Evolutionary conservation across 331 rosid species (phyloP).

Genomic region (Pyracantha coccinea): DNA sequence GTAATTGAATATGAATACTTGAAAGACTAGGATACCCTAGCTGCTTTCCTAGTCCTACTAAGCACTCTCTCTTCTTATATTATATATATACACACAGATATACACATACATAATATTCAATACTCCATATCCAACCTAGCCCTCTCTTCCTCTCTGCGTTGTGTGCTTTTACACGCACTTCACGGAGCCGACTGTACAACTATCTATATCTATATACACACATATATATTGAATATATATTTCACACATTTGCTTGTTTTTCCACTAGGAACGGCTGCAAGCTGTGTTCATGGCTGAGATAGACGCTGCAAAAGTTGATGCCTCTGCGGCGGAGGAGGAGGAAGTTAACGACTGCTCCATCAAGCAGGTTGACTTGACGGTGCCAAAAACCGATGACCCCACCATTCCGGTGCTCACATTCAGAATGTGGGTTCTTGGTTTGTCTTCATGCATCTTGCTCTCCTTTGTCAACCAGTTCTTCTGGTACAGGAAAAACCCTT

Average conservation of each 20-base stretch:
- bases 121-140: neutral
- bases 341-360: conserved; percentile 36
- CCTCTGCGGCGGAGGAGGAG: neutral
- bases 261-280: too few species aligned
- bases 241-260: neutral
- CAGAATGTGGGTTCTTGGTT: conserved; percentile 83
- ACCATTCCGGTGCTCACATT: conserved; percentile 54
- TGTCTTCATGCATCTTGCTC: conserved; percentile 47
- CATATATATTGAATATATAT: neutral
- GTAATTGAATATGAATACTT: too few species aligned
- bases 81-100: too few species aligned
- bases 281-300: neutral
- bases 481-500: conserved; percentile 77
- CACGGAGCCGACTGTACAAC: neutral
- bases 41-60: too few species aligned
- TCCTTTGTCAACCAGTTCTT: conserved; percentile 85
- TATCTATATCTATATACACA: too few species aligned
- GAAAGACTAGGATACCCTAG: neutral
- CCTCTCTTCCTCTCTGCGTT: neutral
- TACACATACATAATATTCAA: neutral
- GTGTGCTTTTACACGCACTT: neutral
- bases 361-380: conserved; percentile 64
- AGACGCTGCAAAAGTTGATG: neutral
- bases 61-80: too few species aligned
- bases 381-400: conserved; percentile 72